These are phyloP conservation scores for Flaveria bidentis DNA, from an alignment of 129 eudicot genomes.

Conservation along the genomic window DNA sequence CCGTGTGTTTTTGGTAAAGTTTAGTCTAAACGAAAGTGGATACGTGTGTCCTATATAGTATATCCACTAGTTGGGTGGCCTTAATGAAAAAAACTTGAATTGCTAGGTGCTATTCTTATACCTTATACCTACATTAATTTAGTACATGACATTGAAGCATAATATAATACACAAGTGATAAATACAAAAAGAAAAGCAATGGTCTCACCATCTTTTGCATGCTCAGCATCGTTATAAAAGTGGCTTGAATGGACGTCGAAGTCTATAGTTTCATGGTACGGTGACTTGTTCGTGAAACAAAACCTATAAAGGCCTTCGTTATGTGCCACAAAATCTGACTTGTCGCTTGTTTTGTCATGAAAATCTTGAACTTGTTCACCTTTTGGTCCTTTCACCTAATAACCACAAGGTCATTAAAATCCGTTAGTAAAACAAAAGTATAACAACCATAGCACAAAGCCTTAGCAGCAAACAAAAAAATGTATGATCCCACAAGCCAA, in stretches of 20 bases:
- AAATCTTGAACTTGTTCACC: conserved; percentile 80
- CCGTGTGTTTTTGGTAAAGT: neutral
- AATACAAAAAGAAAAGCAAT: neutral
- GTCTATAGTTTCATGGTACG: conserved; percentile 84
- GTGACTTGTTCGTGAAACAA: conserved; percentile 90
- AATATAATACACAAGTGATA: neutral
- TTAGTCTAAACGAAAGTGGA: neutral
- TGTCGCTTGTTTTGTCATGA: conserved; percentile 76
- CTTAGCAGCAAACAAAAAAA: too few species aligned
- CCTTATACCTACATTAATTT: neutral
- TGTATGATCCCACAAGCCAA: too few species aligned
- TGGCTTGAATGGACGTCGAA: conserved; percentile 78
- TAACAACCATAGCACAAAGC: neutral
- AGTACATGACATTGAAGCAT: neutral
- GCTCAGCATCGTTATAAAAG: conserved; percentile 62
- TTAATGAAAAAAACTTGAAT: neutral
- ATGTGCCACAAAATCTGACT: conserved; percentile 67
- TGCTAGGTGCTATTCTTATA: neutral
- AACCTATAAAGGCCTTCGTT: conserved; percentile 73
- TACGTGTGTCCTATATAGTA: neutral
- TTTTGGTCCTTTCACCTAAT: conserved; percentile 83
- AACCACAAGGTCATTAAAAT: conserved; percentile 12
- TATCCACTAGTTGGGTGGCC: neutral
- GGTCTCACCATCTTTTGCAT: conserved; percentile 90
- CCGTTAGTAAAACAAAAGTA: neutral